Percentiles rank a stretch among this genome's conserved stretches.
Evolutionary conservation across 2,329 filamentous ascomycete genomes (phyloP).

Genomic region (Westerdykella ornata): DNA sequence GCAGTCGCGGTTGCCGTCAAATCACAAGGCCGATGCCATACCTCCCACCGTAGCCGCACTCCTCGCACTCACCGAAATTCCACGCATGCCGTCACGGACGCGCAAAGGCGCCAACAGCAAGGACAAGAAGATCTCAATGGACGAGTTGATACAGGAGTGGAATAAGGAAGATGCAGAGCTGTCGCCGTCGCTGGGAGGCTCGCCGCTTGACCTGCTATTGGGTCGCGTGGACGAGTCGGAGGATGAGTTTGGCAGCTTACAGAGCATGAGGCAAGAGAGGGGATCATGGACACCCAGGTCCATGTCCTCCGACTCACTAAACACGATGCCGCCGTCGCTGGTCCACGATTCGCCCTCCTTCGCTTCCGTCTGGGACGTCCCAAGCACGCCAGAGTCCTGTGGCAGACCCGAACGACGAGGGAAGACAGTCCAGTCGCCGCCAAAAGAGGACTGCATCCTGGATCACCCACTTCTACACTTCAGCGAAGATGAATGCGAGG

Average conservation of each 20-base stretch:
- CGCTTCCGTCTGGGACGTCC: constrained; percentile 37
- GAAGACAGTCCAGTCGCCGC: constrained; percentile 43
- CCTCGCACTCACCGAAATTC: constrained; percentile 55
- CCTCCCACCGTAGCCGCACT: constrained; percentile 53
- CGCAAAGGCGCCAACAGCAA: constrained; percentile 20
- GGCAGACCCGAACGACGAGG: constrained; percentile 38
- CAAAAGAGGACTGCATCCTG: constrained; percentile 48
- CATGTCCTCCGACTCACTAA: constrained; percentile 53
- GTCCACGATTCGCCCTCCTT: constrained; percentile 44
- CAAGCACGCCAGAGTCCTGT: constrained; percentile 26
- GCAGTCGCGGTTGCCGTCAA: constrained; percentile 19
- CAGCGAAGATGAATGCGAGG: constrained; percentile 28
- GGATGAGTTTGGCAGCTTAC: constrained; percentile 36
- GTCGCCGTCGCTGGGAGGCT: constrained; percentile 38
- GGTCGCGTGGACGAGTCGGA: constrained; percentile 48
- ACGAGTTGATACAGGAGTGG: constrained; percentile 51
- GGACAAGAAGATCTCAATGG: constrained; percentile 47
- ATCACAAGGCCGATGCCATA: constrained; percentile 42
- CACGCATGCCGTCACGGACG: constrained; percentile 42
- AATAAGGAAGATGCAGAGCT: constrained; percentile 42
- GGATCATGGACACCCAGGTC: constrained; percentile 40
- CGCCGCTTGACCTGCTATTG: constrained; percentile 50
- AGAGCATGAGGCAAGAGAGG: constrained; percentile 43
- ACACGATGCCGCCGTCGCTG: constrained; percentile 42
- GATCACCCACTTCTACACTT: constrained; percentile 53